Percentiles rank a stretch among this genome's conserved stretches.
These are phyloP conservation scores for Colletotrichum cereale DNA, from an alignment of 2,329 filamentous ascomycete species.

Conservation along the genomic window DNA sequence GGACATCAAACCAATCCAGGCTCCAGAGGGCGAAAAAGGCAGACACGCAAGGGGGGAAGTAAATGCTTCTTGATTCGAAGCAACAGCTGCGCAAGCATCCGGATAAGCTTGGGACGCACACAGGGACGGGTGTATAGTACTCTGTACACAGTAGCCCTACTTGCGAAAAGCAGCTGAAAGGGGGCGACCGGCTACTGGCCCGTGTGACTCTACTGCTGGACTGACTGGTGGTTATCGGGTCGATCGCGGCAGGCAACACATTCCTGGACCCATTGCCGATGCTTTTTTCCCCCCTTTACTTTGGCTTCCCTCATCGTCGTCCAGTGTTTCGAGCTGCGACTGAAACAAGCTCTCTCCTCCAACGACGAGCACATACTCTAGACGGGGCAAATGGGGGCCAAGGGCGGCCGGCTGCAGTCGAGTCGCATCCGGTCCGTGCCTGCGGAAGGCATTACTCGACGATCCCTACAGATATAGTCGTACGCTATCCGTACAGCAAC, in stretches of 20 bases:
- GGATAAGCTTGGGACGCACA: not conserved
- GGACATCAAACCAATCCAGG: not conserved
- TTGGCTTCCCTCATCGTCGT: slow-evolving; percentile 3
- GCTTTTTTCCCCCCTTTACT: not conserved
- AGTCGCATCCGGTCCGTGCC: slow-evolving; percentile 36
- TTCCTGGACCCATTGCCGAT: too few species aligned
- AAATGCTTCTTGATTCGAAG: not conserved
- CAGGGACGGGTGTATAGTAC: not conserved
- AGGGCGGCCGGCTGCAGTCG: slow-evolving; percentile 24
- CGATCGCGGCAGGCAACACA: not conserved
- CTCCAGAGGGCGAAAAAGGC: not conserved
- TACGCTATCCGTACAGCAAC: not conserved
- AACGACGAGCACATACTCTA: slow-evolving; percentile 21
- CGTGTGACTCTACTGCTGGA: not conserved
- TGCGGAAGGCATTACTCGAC: slow-evolving; percentile 32
- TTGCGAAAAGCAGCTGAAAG: not conserved
- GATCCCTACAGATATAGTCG: slow-evolving; percentile 9
- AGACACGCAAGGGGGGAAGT: not conserved
- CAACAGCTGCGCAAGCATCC: slow-evolving; percentile 11
- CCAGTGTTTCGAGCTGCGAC: slow-evolving; percentile 12
- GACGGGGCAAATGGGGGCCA: not conserved
- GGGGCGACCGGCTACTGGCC: not conserved
- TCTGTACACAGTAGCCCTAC: too few species aligned
- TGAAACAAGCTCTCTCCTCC: slow-evolving; percentile 17
- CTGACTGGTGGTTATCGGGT: not conserved